Evolutionary conservation across 306 rosid genomes (phyloP), one percentile per base, ranked within the genome.

Genomic region (Vicia villosa): DNA sequence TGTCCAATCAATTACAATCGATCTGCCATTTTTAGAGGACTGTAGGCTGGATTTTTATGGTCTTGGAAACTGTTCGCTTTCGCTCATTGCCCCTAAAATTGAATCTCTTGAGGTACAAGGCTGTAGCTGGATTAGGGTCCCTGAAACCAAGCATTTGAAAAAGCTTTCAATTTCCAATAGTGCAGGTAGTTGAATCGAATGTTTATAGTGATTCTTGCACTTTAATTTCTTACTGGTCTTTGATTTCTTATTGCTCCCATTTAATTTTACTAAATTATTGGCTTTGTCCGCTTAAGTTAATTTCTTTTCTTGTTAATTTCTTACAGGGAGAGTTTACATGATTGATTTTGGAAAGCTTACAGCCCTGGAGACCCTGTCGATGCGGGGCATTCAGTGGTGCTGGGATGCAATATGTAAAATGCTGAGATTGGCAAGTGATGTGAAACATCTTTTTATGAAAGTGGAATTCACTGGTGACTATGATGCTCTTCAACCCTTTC

Each of bases 1-100:
- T 16, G 73, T 90, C 30, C 77, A 74, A 65, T 78, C 90, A 1
- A 63, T 90, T 63, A 83, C 91, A 1, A 90, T 93, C 15, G 81
- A 90, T 52, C 74, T 93, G 80, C 90, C 85, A 5, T 57, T 51
- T 69, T 76, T 93, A 69, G 82, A 83, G 83, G 81, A 83, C 65
- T 95, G 99, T 52, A 95, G 91, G 85, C 82, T 95, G 50, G 97
- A 95, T 58, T 95, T 95, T 63, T 87, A 91, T 45, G 99, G 99
- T 20, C 12, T 75, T 63, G 97, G 96, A 2, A 80, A 95, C 82
- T 84, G 88, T 76, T 82, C 87, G 2, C 87, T 95, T 62, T 58
- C 81, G 12, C 75, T 95, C 63, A 86, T 51, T 45, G 84, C 88
- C 70, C 91, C 97, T 0, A 87, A 76, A 65, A 80, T 95, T 28